phyloP scores from a whole-genome alignment of 23 red algal genomes.

The Gracilaria vermiculophylla region DNA sequence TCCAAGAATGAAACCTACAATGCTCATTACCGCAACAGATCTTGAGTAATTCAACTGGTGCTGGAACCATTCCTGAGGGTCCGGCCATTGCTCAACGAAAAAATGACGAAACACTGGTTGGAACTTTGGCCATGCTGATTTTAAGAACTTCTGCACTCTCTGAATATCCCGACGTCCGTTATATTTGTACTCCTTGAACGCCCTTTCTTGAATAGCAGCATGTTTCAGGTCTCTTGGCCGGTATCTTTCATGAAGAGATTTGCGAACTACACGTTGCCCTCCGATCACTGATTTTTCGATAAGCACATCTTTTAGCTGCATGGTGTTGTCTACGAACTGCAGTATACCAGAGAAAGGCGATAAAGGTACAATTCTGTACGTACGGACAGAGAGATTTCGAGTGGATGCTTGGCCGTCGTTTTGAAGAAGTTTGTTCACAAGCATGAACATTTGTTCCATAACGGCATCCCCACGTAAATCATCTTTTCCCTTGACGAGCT shows the following conservation, averaged over 20 bases:
- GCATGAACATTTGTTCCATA: constrained; percentile 96
- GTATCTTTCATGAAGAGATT: constrained; percentile 55
- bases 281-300: constrained; percentile 4
- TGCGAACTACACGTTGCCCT: not conserved
- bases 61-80: constrained; percentile 77
- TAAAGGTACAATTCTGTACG: constrained; percentile 91
- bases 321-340: constrained; percentile 71
- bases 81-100: constrained; percentile 70
- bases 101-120: constrained; percentile 79
- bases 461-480: constrained; percentile 94
- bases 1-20: constrained; percentile 95
- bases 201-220: not conserved
- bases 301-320: constrained; percentile 47
- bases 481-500: constrained; percentile 93
- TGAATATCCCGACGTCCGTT: not conserved
- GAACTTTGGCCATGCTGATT: constrained; percentile 43
- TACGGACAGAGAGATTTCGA: constrained; percentile 71
- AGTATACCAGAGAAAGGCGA: constrained; percentile 84
- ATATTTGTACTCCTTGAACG: not conserved
- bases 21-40: constrained; percentile 89
- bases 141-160: constrained; percentile 12
- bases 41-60: constrained; percentile 84
- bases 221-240: constrained; percentile 58
- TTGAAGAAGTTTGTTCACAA: constrained; percentile 87
- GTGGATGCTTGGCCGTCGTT: constrained; percentile 44